phyloP scores from a whole-genome alignment of 148 eudicot genomes.

The Limonium bicolor region DNA sequence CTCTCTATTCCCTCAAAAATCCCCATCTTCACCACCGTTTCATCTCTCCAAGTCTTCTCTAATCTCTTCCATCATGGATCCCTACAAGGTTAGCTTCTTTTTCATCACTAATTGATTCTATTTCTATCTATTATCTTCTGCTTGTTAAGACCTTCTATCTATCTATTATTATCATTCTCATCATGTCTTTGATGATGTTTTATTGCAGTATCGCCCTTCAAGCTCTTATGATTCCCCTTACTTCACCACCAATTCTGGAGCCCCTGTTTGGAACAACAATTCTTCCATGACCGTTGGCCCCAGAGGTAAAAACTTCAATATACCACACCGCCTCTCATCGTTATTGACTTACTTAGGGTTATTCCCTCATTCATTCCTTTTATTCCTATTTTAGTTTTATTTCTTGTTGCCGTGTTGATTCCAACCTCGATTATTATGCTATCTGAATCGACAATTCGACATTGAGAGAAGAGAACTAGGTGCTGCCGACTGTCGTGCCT shows the following conservation, averaged over 20 bases:
- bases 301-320: slow-evolving; percentile 25
- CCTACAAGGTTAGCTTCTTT: slow-evolving; percentile 36
- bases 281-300: slow-evolving; percentile 60
- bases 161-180: neutral
- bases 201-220: slow-evolving; percentile 52
- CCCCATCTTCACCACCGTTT: neutral
- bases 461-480: neutral
- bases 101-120: neutral
- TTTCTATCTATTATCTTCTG: neutral
- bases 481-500: neutral
- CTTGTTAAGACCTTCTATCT: neutral
- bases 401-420: neutral
- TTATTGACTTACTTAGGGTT: neutral
- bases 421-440: no score
- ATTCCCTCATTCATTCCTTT: neutral
- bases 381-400: neutral
- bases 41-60: slow-evolving; percentile 7
- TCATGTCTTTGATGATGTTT: slow-evolving; percentile 4
- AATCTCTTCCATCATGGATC: slow-evolving; percentile 42
- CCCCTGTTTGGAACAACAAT: slow-evolving; percentile 70
- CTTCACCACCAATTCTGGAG: slow-evolving; percentile 66
- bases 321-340: neutral
- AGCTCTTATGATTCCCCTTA: slow-evolving; percentile 46
- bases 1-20: neutral
- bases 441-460: neutral